Evolutionary conservation across 306 rosid species (phyloP).

Genomic region (Citrullus amarus): DNA sequence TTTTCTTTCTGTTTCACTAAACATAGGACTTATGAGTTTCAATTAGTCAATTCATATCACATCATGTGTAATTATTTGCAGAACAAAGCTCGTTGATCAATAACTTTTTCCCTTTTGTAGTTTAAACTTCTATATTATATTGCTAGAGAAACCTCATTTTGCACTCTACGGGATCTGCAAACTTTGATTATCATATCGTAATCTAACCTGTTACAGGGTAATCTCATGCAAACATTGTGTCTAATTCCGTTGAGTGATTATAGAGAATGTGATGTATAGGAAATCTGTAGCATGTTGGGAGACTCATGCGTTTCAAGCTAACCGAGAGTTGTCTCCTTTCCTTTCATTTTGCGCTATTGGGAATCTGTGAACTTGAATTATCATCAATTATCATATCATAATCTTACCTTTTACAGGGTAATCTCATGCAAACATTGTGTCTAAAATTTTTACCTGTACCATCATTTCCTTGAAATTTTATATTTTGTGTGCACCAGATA

Average conservation of each 20-base stretch:
- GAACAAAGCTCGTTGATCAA: not conserved
- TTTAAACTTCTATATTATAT: not conserved
- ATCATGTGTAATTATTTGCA: not conserved
- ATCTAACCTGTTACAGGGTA: not conserved
- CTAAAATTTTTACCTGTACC: not conserved
- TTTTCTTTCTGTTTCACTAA: not conserved
- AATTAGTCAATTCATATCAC: not conserved
- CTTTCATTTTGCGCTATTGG: too few species aligned
- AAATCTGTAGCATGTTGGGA: too few species aligned
- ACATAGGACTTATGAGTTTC: constrained; percentile 4
- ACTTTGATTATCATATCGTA: not conserved
- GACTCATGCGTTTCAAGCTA: too few species aligned
- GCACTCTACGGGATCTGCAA: not conserved
- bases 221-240: not conserved
- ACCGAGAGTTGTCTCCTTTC: too few species aligned
- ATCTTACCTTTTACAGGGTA: not conserved
- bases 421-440: not conserved
- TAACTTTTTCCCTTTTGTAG: not conserved
- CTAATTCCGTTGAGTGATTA: too few species aligned
- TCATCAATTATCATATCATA: too few species aligned
- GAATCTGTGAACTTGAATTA: too few species aligned
- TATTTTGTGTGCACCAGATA: not conserved
- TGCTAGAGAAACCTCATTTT: not conserved
- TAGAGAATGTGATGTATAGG: too few species aligned
- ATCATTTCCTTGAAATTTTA: not conserved